Evolutionary conservation across 352 stramenopile genomes (phyloP), one percentile per base, ranked within the genome.

Genomic region (Globisporangium sylvaticum): DNA sequence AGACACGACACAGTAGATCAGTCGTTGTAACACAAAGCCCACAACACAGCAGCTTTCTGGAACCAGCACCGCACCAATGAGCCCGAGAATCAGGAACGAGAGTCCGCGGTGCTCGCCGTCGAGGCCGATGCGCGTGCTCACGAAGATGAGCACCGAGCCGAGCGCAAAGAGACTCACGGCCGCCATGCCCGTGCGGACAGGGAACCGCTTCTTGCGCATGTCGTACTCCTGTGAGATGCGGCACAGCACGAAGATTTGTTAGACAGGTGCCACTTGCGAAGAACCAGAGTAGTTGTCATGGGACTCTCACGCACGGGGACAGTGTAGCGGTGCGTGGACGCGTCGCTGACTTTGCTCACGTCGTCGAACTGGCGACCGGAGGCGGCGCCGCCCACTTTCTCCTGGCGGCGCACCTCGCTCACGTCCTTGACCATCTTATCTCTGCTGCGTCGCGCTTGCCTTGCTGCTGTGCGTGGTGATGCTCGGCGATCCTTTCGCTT

Each of bases 1-100:
- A 55, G 22, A 24, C 24, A 22, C 18, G 12, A 50, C 2, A 24
- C 18, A 50, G 6, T n/a, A 24, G 6, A 24, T 50, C 0, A 50
- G 42, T 20, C 39, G n/a, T n/a, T 44, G 14, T 15, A 18, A 44
- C 37, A 44, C 15, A 20, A 48, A 48, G 6, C 39, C 15, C 15
- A 10, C 39, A 22, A 48, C 9, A 48, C 4, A 48, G 39, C 39
- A n/a, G 39, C 39, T 48, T 50, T 20, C 9, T 22, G 15, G 15
- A 50, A 37, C 3, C 27, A 39, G 15, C 18, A 18, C 27, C 63
- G 60, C 68, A 94, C 87, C 84, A 34, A 94, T 91, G 9, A 94
- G 79, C 2, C 87, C 87, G 25, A 94, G 79, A 39, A 92, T 86
- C 4, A 94, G 62, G 62, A 94, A 89, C 18, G 87, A 92, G 9